A percentile compares a stretch with the other conserved stretches of the same genome.
Evolutionary conservation across 2,329 filamentous ascomycete genomes (phyloP).

Genomic region (Pseudopithomyces chartarum): DNA sequence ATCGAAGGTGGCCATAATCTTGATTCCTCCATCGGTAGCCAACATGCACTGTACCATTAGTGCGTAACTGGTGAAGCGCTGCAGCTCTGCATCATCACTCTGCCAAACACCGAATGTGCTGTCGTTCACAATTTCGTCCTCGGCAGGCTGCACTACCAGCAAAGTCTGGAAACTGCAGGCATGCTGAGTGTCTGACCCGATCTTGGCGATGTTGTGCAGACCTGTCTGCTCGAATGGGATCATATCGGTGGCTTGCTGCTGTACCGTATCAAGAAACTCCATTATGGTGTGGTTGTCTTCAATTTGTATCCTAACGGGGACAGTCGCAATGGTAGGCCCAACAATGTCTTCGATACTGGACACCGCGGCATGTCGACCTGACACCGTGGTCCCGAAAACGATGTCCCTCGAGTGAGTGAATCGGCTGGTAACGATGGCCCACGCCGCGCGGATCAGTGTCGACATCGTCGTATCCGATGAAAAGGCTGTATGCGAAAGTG

Average conservation of each 20-base stretch:
- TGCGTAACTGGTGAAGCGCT: too few relatives aligned
- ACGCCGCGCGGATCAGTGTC: not conserved
- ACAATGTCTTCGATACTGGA: not conserved
- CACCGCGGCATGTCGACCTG: not conserved
- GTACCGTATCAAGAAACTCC: not conserved
- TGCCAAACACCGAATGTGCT: not conserved
- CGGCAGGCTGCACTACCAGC: not conserved
- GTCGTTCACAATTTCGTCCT: not conserved
- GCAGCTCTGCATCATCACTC: too few relatives aligned
- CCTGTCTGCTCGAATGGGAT: not conserved
- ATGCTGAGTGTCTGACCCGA: not conserved
- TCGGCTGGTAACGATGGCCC: not conserved
- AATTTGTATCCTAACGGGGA: not conserved
- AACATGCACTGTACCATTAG: too few relatives aligned
- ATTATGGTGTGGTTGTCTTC: not conserved
- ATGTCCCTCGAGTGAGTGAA: not conserved
- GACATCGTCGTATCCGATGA: not conserved
- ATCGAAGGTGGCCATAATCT: too few relatives aligned
- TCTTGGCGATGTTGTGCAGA: not conserved
- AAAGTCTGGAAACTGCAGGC: not conserved
- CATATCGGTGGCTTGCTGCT: not conserved
- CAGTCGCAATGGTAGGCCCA: not conserved
- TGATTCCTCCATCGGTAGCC: too few relatives aligned
- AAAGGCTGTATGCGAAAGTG: not conserved
- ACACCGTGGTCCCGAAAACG: not conserved